phyloP scores from a whole-genome alignment of 768 basidiomycete genomes.

The Hydnum rufescens region DNA sequence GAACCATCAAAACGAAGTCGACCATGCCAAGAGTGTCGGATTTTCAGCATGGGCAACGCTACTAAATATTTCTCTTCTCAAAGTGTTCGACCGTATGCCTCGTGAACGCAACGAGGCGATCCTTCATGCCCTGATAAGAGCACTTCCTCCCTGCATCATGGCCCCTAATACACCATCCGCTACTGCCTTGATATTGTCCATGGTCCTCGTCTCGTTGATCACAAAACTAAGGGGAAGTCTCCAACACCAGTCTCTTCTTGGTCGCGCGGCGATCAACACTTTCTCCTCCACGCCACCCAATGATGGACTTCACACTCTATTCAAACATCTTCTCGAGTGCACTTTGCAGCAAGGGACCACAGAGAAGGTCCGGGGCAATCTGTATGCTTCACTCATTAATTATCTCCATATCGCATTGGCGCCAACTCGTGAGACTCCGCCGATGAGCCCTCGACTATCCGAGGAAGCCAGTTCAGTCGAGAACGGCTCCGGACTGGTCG shows the following conservation, averaged over 20 bases:
- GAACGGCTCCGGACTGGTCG: not conserved
- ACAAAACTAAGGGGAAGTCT: slow-evolving; percentile 79
- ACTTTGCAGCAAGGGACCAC: slow-evolving; percentile 56
- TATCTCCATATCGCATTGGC: slow-evolving; percentile 46
- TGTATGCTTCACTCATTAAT: slow-evolving; percentile 84
- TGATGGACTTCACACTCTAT: slow-evolving; percentile 55
- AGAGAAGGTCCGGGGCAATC: slow-evolving; percentile 78
- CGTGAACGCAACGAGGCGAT: slow-evolving; percentile 71
- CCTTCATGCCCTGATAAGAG: slow-evolving; percentile 75
- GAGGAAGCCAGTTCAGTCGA: not conserved
- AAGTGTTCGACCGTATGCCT: slow-evolving; percentile 68
- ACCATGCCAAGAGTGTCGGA: slow-evolving; percentile 43
- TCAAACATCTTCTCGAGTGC: slow-evolving; percentile 55
- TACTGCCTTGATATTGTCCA: slow-evolving; percentile 67
- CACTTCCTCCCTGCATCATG: slow-evolving; percentile 49
- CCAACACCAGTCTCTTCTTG: slow-evolving; percentile 42
- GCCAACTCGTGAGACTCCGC: not conserved
- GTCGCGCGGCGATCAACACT: slow-evolving; percentile 45
- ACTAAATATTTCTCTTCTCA: slow-evolving; percentile 67
- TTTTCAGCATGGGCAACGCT: slow-evolving; percentile 74
- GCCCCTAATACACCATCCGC: slow-evolving; percentile 45
- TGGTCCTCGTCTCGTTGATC: slow-evolving; percentile 58
- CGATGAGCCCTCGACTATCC: no score
- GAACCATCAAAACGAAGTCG: slow-evolving; percentile 70
- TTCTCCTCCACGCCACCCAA: slow-evolving; percentile 31